Base-by-base conservation (phyloP, 2,329 filamentous ascomycete species). In the Tolypocladium capitatum region DNA sequence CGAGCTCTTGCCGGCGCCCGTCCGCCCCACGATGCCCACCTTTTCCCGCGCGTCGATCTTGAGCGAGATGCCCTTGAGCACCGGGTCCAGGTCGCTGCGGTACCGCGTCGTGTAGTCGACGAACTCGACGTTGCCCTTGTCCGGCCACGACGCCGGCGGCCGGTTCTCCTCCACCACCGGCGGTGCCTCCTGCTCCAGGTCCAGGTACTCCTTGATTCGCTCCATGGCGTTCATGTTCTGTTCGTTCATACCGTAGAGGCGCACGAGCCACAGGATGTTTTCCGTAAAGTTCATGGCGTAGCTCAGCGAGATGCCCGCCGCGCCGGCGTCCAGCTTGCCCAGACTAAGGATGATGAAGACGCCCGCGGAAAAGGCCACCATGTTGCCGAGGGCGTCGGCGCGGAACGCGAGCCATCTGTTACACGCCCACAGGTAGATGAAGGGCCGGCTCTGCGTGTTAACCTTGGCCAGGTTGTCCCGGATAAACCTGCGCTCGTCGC, bases 211-310 rank as follows among this genome's bases (percentile, higher is more conserved):
- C 70, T 95, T 94, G 61, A 98, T 84, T 60, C 92, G 86, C 68
- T 98, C 92, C 44, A 97, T 90, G 3, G 91, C 91, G 68, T 98
- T 98, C 92, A 98, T 97, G 68, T 96, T 97, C 67, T 98, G 92
- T 68, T 98, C 92, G 59, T 97, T 96, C 61, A 86, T 81, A 0
- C 90, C 84, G 63, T 98, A 98, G 14, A 96, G 75, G 43, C 92
- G 83, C 30, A 98, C 90, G 48, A 97, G 81, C 92, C 92, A 98
- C 18, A 98, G 70, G 7, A 98, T 85, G 55, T 95, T 97, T 64
- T 98, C 92, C 0, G 90, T 94, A 60, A 98, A 98, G 1, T 87
- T 91, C 56, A 98, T 87, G 16, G 92, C 92, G 60, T 98, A 98
- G 45, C 88, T 95, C 58, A 98, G 72, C 5, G 92, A 94, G 52